Percentiles rank a stretch among this genome's conserved stretches.
Conservation (phyloP, 768 basidiomycete species). For the Pleurotus ostreatus region DNA sequence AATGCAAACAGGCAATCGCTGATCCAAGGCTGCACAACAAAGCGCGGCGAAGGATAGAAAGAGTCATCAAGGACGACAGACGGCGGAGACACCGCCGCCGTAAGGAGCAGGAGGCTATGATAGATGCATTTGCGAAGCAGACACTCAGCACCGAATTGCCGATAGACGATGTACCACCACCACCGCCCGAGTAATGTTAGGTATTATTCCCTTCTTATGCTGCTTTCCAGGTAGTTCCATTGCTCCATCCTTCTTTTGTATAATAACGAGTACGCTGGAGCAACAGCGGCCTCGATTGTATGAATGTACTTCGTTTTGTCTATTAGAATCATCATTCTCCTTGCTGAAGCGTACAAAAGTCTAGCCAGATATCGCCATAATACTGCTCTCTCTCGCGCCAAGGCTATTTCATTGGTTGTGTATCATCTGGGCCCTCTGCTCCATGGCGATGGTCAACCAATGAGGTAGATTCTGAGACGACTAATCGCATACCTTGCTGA, state of each 20-base stretch:
- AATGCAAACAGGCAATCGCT: slow-evolving; percentile 61
- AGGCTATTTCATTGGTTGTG: too few relatives aligned
- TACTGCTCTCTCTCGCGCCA: too few relatives aligned
- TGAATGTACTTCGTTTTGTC: not conserved
- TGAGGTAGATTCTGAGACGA: not conserved
- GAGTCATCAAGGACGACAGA: slow-evolving; percentile 83
- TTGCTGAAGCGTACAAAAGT: too few relatives aligned
- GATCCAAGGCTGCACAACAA: slow-evolving; percentile 68
- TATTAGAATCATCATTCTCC: slow-evolving; percentile 3
- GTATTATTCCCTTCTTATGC: not conserved
- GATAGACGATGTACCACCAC: slow-evolving; percentile 17
- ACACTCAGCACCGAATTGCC: slow-evolving; percentile 30
- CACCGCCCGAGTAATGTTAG: slow-evolving; percentile 16
- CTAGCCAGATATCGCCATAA: too few relatives aligned
- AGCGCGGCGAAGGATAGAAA: slow-evolving; percentile 66
- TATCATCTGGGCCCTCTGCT: not conserved
- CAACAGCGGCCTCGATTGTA: not conserved
- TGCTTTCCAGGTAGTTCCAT: slow-evolving; percentile 4
- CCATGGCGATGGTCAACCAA: not conserved
- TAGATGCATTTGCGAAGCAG: slow-evolving; percentile 71
- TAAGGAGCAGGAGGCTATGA: slow-evolving; percentile 80
- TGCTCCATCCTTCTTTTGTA: slow-evolving; percentile 6
- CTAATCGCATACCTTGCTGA: slow-evolving; percentile 6
- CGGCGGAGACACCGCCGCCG: slow-evolving; percentile 76
- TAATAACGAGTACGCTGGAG: slow-evolving; percentile 5